Evolutionary conservation across 2,329 filamentous ascomycete genomes (phyloP).

Genomic region (Colletotrichum lindemuthianum): DNA sequence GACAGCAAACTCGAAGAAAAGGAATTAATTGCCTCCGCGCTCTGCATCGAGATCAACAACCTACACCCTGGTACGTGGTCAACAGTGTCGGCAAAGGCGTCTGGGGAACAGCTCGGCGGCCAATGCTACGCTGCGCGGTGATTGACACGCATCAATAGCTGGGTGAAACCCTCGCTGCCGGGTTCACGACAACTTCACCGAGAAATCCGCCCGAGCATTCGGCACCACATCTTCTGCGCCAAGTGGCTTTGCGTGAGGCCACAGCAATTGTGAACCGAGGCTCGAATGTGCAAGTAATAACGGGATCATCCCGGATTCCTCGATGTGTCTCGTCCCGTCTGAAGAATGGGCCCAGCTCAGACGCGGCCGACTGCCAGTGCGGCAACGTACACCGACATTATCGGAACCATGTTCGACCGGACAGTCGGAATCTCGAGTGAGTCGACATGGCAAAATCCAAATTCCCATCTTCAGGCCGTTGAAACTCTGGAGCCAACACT

Average conservation of each 20-base stretch:
- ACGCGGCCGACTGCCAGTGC: constrained; percentile 2
- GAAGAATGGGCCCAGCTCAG: constrained; percentile 2
- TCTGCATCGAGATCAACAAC: too few species aligned
- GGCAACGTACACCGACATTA: not conserved
- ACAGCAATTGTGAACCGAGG: not conserved
- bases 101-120: too few species aligned
- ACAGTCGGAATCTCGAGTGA: not conserved
- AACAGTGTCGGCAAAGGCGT: too few species aligned
- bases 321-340: constrained; percentile 1
- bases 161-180: too few species aligned
- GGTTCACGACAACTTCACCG: too few species aligned
- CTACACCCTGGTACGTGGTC: too few species aligned
- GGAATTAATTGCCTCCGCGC: too few species aligned
- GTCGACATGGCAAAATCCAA: constrained; percentile 15
- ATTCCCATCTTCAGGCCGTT: constrained; percentile 19
- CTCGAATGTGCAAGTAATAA: constrained; percentile 11
- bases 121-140: too few species aligned
- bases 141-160: too few species aligned
- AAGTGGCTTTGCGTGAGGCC: not conserved
- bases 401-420: not conserved
- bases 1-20: too few species aligned
- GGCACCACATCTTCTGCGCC: not conserved
- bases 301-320: not conserved
- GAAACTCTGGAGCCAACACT: constrained; percentile 26
- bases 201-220: too few species aligned